Evolutionary conservation across 768 basidiomycete genomes (phyloP), one percentile per base, ranked within the genome.

Genomic region (Dacryopinax primogenitus): DNA sequence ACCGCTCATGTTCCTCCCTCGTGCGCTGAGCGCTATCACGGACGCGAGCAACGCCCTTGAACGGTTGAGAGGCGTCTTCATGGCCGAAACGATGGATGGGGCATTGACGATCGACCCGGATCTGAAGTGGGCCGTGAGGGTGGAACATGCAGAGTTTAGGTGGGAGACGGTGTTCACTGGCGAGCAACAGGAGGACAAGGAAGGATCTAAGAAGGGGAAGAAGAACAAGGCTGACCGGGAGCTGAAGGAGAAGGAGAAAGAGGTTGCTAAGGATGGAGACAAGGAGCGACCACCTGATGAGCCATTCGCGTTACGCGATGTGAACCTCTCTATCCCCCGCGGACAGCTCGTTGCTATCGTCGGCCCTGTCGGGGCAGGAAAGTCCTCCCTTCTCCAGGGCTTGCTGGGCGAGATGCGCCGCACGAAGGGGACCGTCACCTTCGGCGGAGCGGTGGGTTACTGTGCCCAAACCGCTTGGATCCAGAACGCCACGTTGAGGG

Each of bases 381-480:
- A 87, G 77, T 68, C 72, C 66, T 70, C 66, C 71, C 28, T 65
- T 33, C 73, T 86, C 6, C 79, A 82, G 69, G 85, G 84, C 2
- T 74, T 90, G 30, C 81, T 88, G 39, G 86, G 87, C 3, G 87
- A 88, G 74, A 88, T 88, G 86, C 77, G 80, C 18, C 77, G 76
- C 65, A 67, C 78, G 1, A 72, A 74, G 9, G 87, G 87, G 0
- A 71, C 74, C 13, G 80, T 85, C 36, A 74, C 77, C 0, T 84
- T 88, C 68, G 84, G 87, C 6, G 86, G 87, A 0, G 74, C 76
- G 15, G 78, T 88, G 11, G 85, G 82, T 3, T 90, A 88, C 71
- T 86, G 85, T 70, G 79, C 86, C 16, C 87, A 90, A 73, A 82
- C 81, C 0, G 85, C 86, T 0, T 90, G 87, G 87, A 88, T 90